Evolutionary conservation across 176 grass and related monocot genomes (phyloP), one percentile per base, ranked within the genome.

Genomic region (Stipa capillata): DNA sequence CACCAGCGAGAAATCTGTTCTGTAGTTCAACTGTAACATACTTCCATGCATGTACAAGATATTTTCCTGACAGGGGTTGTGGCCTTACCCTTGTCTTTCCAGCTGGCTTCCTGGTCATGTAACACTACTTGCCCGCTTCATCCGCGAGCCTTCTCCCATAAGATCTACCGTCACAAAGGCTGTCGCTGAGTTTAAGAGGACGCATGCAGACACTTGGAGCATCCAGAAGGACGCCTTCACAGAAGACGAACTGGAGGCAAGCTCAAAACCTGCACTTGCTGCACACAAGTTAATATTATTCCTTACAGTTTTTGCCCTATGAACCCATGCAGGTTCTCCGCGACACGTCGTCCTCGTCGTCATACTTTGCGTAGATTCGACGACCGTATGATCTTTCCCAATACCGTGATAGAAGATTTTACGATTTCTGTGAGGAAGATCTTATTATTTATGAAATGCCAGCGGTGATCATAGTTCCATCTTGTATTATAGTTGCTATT

Each of bases 101-200:
- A 98, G 96, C 43, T 98, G 96, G 96, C 92, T 98, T 77, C 96
- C 96, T 72, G 75, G 76, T 81, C 90, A 98, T 54, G 90, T 98
- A 37, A 93, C 96, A 21, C 65, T 98, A 44, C 92, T 98, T 1
- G 96, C 96, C 17, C 78, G 47, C 17, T 98, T 98, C 65, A 88
- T 98, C 43, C 44, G 81, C 0, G 96, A 98, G 73, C 96, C 88
- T 32, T 89, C 92, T 7, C 96, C 96, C 15, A 27, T 94, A 44
- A 98, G 78, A 91, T 94, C 92, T 59, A 93, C 96, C 0, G 90
- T 98, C 41, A 93, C 92, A 24, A 98, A 98, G 89, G 92, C 96
- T 11, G 92, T 98, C 5, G 96, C 96, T 6, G 96, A 98, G 58
- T 98, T 98, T 56, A 87, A 89, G 78, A 88, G 96, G 27, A 98